phyloP scores from a whole-genome alignment of 2,329 filamentous ascomycete genomes.

The Sphaerulina vaccinii region DNA sequence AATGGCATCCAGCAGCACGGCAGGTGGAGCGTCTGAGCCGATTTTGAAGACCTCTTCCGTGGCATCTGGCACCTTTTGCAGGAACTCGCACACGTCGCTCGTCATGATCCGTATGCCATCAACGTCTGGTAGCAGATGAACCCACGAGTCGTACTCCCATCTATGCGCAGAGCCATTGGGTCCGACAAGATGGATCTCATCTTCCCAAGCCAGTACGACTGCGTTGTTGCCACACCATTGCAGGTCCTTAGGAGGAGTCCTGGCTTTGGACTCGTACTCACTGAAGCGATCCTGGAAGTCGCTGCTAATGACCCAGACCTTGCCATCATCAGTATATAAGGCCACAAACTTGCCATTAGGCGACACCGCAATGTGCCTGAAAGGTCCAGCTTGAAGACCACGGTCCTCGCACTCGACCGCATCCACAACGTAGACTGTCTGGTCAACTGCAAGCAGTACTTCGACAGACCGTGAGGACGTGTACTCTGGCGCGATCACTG shows the following conservation, averaged over 20 bases:
- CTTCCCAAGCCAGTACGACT: constrained; percentile 92
- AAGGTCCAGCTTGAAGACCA: constrained; percentile 86
- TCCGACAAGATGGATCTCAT: constrained; percentile 92
- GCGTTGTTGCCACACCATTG: constrained; percentile 97
- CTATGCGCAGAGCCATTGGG: constrained; percentile 72
- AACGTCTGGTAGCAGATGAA: constrained; percentile 82
- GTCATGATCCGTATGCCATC: constrained; percentile 90
- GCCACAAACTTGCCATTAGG: constrained; percentile 87
- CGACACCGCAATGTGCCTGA: constrained; percentile 85
- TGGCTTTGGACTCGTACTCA: constrained; percentile 85
- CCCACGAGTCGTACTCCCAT: constrained; percentile 77
- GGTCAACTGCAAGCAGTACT: constrained; percentile 78
- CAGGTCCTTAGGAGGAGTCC: constrained; percentile 80
- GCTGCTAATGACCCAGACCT: constrained; percentile 87
- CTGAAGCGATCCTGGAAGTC: constrained; percentile 92
- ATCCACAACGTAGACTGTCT: constrained; percentile 84
- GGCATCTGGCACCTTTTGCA: constrained; percentile 80
- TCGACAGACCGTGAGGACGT: constrained; percentile 92
- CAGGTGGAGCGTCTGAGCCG: constrained; percentile 82
- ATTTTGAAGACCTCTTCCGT: constrained; percentile 81
- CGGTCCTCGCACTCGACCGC: constrained; percentile 87
- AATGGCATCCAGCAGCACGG: constrained; percentile 89
- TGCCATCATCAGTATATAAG: constrained; percentile 80
- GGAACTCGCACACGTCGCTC: constrained; percentile 92
- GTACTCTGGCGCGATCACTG: constrained; percentile 80